phyloP scores from a whole-genome alignment of 495 filamentous ascomycete species.

The Penicillium canescens region DNA sequence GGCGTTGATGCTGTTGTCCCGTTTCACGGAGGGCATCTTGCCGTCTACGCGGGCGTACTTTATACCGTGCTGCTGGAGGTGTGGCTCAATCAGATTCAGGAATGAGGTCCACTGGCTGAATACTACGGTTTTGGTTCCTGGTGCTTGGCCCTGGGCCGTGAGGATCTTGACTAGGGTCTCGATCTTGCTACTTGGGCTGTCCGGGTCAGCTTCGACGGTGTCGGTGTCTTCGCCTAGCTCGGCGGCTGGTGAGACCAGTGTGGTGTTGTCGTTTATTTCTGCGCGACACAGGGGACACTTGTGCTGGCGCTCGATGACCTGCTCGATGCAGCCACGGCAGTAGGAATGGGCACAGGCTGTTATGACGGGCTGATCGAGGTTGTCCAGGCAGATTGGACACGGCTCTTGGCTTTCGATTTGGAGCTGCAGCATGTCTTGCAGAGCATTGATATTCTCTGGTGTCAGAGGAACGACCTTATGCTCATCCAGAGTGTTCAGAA shows the following conservation, averaged over 20 bases:
- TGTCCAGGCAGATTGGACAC: conserved; percentile 81
- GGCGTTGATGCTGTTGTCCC: conserved; percentile 67
- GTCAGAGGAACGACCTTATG: conserved; percentile 69
- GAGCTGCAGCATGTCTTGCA: conserved; percentile 77
- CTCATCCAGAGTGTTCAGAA: conserved; percentile 66
- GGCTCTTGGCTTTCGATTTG: conserved; percentile 81
- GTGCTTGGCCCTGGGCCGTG: conserved; percentile 65
- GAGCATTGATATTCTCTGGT: conserved; percentile 66
- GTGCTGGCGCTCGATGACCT: conserved; percentile 75
- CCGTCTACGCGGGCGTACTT: conserved; percentile 80
- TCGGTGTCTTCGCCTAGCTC: conserved; percentile 51
- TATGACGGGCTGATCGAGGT: conserved; percentile 73
- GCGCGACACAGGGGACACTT: conserved; percentile 90
- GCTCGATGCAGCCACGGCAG: conserved; percentile 71
- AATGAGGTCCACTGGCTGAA: conserved; percentile 96
- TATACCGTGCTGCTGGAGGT: conserved; percentile 62
- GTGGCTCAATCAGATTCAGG: conserved; percentile 72
- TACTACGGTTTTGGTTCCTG: conserved; percentile 77
- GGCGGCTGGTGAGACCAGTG: conserved; percentile 65
- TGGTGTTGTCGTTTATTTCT: conserved; percentile 56
- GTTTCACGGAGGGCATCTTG: conserved; percentile 64
- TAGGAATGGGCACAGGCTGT: conserved; percentile 88
- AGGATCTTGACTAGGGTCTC: conserved; percentile 80
- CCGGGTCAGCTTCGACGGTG: conserved; percentile 53
- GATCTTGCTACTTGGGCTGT: conserved; percentile 78